Base-by-base conservation (phyloP, 371 early-diverging fungal species). In the Zancudomyces culisetae region DNA sequence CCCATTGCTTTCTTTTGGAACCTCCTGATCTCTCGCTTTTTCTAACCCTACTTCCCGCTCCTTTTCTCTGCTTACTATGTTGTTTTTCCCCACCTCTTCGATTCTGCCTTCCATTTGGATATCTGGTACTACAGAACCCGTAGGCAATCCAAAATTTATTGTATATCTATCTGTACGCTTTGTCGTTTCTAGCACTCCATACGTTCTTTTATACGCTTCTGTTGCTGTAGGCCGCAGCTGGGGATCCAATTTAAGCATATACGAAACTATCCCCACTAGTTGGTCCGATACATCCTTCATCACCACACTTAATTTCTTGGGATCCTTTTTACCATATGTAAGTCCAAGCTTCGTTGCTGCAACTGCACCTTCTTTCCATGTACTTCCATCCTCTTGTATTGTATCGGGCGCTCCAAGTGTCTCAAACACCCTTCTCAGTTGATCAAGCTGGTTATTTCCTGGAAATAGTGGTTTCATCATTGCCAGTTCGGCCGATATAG, bases 201-300 rank as follows among this genome's bases (percentile, higher is more conserved):
- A 22, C 12, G 50, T 21, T 39, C 15, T 49, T 10, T 49, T 15
- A 10, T 29, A 23, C 8, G 50, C 50, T n/a, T 60, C 61, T 10
- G 49, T 46, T 0, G 97, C 94, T 1, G 88, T 79, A 12, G 85
- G 77, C 24, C 98, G 66, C 29, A 70, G 57, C 23, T 70, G 67
- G 18, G 98, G 96, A 54, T 92, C 89, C 55, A 90, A 92, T n/a
- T 74, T 73, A 10, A 98, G 65, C 58, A 90, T 75, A 23, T 82
- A 81, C n/a, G 72, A 72, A 1, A 98, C 73, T 8, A 98, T 52
- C 48, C 78, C 74, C n/a, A 85, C 54, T 54, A 84, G 70, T 1
- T 70, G 72, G 15, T 64, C 56, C 0, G 83, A 69, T 2, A 80
- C 86, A 20, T 68, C 70, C 4, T 77, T 78, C 19, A 88, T 61